Evolutionary conservation across 2,329 filamentous ascomycete genomes (phyloP), one percentile per base, ranked within the genome.

Genomic region (Fusarium pseudocircinatum): DNA sequence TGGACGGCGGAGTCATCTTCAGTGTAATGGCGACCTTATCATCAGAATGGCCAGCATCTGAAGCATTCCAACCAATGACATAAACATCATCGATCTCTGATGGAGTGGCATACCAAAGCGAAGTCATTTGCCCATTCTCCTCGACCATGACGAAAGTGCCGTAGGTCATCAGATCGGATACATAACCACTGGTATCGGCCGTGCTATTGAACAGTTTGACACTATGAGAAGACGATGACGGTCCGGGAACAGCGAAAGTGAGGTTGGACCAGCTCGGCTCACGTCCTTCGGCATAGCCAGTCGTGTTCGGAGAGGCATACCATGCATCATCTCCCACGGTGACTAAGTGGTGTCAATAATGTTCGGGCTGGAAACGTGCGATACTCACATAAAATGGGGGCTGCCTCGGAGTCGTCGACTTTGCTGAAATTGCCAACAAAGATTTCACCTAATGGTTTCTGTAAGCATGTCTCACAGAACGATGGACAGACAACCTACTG

Each of bases 401-500:
- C 64, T 1, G 52, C 52, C 15, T 67, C 8, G 4, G 18, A 12
- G 8, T 36, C 14, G 18, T 67, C n/a, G 6, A 59, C 4, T 3
- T n/a, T 63, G 32, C 52, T 67, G 28, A 60, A 67, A 10, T 67
- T 67, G 2, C 64, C 64, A 9, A 52, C 39, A 15, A 52, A 67
- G 3, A 67, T 10, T 4, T 39, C 37, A 24, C 37, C 63, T 67
- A 2, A 4, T 5, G 7, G 18, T 18, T 30, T 20, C 3, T 4
- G 4, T 58, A 4, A 67, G 63, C 4, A 43, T 30, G 16, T 7
- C 7, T 37, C 7, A 6, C 15, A 0, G 2, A 6, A 3, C 6
- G 0, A 20, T 20, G 7, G 6, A 12, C 0, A 24, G 12, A 18
- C 12, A 28, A 32, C 44, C 6, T 66, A 67, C 61, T n/a, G 3